phyloP scores from a whole-genome alignment of 257 asterid genomes.

The Forsythia viridissima region DNA sequence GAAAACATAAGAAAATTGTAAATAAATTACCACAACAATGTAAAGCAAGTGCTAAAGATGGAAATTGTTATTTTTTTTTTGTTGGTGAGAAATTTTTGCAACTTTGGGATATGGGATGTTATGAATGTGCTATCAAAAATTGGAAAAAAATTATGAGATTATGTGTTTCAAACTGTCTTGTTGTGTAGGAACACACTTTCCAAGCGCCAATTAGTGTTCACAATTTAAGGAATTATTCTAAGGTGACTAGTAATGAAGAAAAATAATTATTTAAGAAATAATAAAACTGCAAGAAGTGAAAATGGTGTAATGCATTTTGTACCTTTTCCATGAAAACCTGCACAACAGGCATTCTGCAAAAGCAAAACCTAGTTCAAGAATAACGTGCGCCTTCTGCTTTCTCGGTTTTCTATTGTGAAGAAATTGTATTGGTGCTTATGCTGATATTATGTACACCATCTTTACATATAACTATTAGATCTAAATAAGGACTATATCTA shows the following conservation, averaged over 20 bases:
- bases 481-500: too few relatives aligned
- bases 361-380: background rate
- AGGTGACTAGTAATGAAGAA: background rate
- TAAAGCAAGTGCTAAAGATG: background rate
- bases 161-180: background rate
- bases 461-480: too few relatives aligned
- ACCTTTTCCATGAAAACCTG: background rate
- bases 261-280: too few relatives aligned
- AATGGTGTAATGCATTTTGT: background rate
- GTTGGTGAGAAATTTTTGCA: background rate
- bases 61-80: too few relatives aligned
- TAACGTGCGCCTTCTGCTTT: background rate
- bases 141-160: background rate
- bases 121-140: background rate
- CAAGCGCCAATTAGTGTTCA: background rate
- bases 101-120: background rate
- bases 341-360: background rate
- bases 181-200: background rate
- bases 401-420: too few relatives aligned
- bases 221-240: background rate
- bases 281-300: background rate
- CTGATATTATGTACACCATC: too few relatives aligned
- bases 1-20: background rate
- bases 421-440: too few relatives aligned
- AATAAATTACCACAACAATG: background rate